A percentile compares a stretch with the other conserved stretches of the same genome.
These are phyloP conservation scores for Clavispora vitiphila DNA, from an alignment of 805 yeast genomes.

Conservation along the genomic window DNA sequence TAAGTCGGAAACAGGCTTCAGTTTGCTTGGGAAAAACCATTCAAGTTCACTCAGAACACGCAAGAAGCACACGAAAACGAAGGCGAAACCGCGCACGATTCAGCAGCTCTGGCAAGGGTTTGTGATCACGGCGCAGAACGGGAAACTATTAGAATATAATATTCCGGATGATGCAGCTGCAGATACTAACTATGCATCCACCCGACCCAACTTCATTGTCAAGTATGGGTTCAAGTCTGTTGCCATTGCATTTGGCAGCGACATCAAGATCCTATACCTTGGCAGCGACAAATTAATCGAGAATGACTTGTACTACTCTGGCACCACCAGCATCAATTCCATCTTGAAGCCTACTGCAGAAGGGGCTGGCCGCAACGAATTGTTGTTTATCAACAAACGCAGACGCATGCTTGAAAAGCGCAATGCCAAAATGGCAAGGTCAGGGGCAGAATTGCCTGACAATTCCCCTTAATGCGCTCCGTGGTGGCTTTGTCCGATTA, in stretches of 20 bases:
- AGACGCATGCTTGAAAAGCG: slow-evolving; percentile 21
- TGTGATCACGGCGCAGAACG: slow-evolving; percentile 61
- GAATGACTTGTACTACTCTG: slow-evolving; percentile 46
- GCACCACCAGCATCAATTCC: slow-evolving; percentile 25
- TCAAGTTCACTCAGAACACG: slow-evolving; percentile 19
- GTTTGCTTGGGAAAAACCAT: slow-evolving; percentile 9
- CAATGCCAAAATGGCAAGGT: background rate
- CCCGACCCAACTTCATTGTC: slow-evolving; percentile 52
- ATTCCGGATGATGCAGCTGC: slow-evolving; percentile 44
- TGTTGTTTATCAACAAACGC: slow-evolving; percentile 50
- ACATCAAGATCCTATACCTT: slow-evolving; percentile 65
- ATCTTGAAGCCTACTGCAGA: slow-evolving; percentile 13
- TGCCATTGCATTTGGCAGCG: slow-evolving; percentile 68
- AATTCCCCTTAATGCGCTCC: background rate
- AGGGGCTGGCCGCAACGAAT: slow-evolving; percentile 33
- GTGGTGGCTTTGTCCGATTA: background rate
- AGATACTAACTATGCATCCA: slow-evolving; percentile 18
- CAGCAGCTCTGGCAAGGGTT: slow-evolving; percentile 72
- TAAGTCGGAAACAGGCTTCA: slow-evolving; percentile 1
- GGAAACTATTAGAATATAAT: slow-evolving; percentile 54
- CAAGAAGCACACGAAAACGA: slow-evolving; percentile 1
- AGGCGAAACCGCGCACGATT: background rate
- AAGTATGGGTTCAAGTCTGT: slow-evolving; percentile 77
- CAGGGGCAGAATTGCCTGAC: background rate
- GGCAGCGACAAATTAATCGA: slow-evolving; percentile 73